These are phyloP conservation scores for Dipodascus geniculatus DNA, from an alignment of 805 yeast species.

Conservation along the genomic window DNA sequence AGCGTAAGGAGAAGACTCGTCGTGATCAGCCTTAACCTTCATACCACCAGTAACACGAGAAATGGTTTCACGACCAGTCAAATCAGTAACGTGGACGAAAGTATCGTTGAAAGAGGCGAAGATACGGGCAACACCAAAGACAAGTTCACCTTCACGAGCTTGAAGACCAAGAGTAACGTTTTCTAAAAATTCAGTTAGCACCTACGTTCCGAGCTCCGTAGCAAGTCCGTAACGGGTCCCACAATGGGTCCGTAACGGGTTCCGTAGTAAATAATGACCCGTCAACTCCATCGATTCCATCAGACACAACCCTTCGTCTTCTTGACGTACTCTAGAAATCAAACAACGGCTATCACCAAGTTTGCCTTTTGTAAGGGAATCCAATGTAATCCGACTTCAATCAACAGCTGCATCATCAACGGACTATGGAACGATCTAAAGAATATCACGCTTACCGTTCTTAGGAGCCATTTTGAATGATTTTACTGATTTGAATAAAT, in stretches of 20 bases:
- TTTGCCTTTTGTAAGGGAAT: not conserved
- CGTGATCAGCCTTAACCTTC: slow-evolving; percentile 99
- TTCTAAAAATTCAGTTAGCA: no score
- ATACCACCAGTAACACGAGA: slow-evolving; percentile 99
- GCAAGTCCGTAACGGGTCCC: not conserved
- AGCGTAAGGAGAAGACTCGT: slow-evolving; percentile 99
- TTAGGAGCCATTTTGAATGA: slow-evolving; percentile 17
- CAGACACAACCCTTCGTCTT: not conserved
- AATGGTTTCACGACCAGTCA: slow-evolving; percentile 99
- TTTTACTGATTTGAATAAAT: not conserved
- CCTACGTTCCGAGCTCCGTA: not conserved
- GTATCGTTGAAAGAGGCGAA: slow-evolving; percentile 99
- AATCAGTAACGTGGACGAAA: slow-evolving; percentile 98
- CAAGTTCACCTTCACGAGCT: slow-evolving; percentile 96
- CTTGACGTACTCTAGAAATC: not conserved
- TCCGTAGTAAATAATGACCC: not conserved
- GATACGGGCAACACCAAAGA: slow-evolving; percentile 99
- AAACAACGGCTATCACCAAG: not conserved
- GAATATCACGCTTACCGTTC: slow-evolving; percentile 16
- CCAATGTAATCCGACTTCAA: not conserved
- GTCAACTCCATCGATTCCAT: not conserved
- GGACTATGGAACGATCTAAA: slow-evolving; percentile 1
- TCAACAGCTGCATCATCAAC: slow-evolving; percentile 4
- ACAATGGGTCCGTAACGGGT: slow-evolving; percentile 2
- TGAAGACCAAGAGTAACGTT: slow-evolving; percentile 60